Evolutionary conservation across 2,329 filamentous ascomycete genomes (phyloP), one percentile per base, ranked within the genome.

Genomic region (Myriangium duriaei): DNA sequence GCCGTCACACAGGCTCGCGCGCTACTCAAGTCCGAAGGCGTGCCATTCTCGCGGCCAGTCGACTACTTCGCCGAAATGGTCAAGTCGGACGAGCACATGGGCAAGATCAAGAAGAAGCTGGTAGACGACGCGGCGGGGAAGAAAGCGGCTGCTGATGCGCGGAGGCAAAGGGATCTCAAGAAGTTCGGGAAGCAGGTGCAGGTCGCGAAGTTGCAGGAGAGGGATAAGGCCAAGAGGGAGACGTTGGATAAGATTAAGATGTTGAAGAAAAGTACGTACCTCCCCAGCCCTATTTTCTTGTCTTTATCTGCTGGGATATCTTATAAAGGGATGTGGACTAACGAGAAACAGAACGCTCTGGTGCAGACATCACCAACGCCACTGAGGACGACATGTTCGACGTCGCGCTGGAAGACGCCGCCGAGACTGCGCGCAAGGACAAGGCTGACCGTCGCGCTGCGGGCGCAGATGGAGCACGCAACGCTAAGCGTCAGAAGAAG

Each of bases 11-110:
- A 74, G 43, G 91, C 76, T 2, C 80, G 88, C 40, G 59, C 65
- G n/a, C 65, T 78, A 44, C 70, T 98, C 15, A 80, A 82, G 55
- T 78, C 80, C 46, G 88, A 95, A 60, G 80, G 80, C 6, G 72
- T 88, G 1, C 74, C 82, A 5, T 98, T 98, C 63, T 80, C 84
- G 17, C 74, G 91, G 7, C 91, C 91, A 3, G 79, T 75, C 40
- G 91, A 98, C 64, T 98, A 93, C 65, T 98, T 98, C 52, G 91
- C 91, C 31, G 91, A 98, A 69, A 98, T 96, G 87, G 79, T 95
- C 53, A 96, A 96, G 74, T 84, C 80, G 53, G 91, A 98, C 57
- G 88, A 92, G 52, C 91, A 95, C 61, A 98, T 98, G 91, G 83
- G 83, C 57, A 87, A 83, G 70, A 83, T 98, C 58, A 92, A 92